Evolutionary conservation across 2,329 filamentous ascomycete species (phyloP), one percentile per base, ranked within the genome.

Genomic region (Exophiala dermatitidis): DNA sequence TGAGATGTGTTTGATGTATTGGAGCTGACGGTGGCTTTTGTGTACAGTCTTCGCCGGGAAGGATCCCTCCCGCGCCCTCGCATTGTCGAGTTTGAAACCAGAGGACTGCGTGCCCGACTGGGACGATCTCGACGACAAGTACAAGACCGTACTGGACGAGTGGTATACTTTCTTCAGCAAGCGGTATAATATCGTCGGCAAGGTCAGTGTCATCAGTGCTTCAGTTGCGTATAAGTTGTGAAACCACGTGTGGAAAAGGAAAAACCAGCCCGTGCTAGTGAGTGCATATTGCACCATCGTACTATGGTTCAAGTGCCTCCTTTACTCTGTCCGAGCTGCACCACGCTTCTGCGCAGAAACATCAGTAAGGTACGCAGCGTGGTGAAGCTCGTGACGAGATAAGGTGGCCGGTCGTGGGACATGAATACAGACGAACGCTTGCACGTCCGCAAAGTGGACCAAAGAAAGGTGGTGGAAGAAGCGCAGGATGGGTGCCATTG

Each of bases 81-180:
- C 83, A 7, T 84, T 84, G 69, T 93, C 89, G 1, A 95, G 90
- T 5, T 83, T 90, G 46, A 94, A 95, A 69, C 71, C 79, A 3
- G 88, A 93, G 64, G 90, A 97, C 62, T 91, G 88, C 60, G 75
- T 75, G 32, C 75, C 93, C 1, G 85, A 96, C 47, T 97, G 88
- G 86, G 77, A 85, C 53, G 86, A 90, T 65, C 75, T 98, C 48
- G 76, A 78, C 9, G 90, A 95, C 26, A 90, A 93, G 71, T 84
- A 96, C 69, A 88, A 93, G 74, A 82, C 81, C 29, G 84, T 86
- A 2, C 74, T 98, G 57, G 80, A 91, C 50, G 93, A 98, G 69
- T 98, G 93, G 93, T 82, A 85, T 59, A 95, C 86, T 1, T 98
- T 95, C 73, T 98, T 98, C 72, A 88, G 86, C 62, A 98, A 97